phyloP scores from a whole-genome alignment of 139 green algal species.

The Coelastrella sp. region DNA sequence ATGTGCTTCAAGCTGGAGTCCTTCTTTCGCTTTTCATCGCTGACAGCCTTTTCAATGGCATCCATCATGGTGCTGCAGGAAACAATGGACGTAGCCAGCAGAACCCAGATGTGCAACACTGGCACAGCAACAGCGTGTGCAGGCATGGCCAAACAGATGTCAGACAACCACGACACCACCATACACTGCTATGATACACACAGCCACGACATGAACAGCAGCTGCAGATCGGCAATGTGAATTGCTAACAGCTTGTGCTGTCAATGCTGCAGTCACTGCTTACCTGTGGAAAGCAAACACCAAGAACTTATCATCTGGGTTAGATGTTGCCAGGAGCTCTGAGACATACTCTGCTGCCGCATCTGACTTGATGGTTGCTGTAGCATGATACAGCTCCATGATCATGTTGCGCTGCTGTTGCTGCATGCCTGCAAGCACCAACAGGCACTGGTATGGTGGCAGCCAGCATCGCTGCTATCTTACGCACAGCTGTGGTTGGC shows the following conservation, averaged over 20 bases:
- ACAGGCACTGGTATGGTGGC: not conserved
- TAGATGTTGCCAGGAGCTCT: slow-evolving; percentile 65
- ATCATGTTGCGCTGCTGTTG: slow-evolving; percentile 57
- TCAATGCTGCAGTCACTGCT: not conserved
- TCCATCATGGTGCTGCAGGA: slow-evolving; percentile 71
- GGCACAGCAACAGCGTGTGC: not conserved
- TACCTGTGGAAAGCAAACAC: slow-evolving; percentile 94
- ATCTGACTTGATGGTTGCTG: slow-evolving; percentile 76
- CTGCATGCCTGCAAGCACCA: slow-evolving; percentile 23
- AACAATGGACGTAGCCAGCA: not conserved
- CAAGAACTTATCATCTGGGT: slow-evolving; percentile 89
- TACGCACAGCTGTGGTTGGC: not conserved
- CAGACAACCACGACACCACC: too few relatives aligned
- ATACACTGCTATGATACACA: too few relatives aligned
- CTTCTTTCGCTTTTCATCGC: slow-evolving; percentile 49
- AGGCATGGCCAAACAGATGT: too few relatives aligned
- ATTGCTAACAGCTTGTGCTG: too few relatives aligned
- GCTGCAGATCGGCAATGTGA: too few relatives aligned
- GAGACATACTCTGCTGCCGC: slow-evolving; percentile 75
- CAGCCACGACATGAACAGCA: too few relatives aligned
- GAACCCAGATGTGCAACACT: too few relatives aligned
- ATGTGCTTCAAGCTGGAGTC: slow-evolving; percentile 36
- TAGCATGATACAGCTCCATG: slow-evolving; percentile 78
- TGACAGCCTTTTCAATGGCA: slow-evolving; percentile 73
- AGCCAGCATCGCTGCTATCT: not conserved